Evolutionary conservation across 2,329 filamentous ascomycete species (phyloP).

Genomic region (Pseudogymnoascus sp.): DNA sequence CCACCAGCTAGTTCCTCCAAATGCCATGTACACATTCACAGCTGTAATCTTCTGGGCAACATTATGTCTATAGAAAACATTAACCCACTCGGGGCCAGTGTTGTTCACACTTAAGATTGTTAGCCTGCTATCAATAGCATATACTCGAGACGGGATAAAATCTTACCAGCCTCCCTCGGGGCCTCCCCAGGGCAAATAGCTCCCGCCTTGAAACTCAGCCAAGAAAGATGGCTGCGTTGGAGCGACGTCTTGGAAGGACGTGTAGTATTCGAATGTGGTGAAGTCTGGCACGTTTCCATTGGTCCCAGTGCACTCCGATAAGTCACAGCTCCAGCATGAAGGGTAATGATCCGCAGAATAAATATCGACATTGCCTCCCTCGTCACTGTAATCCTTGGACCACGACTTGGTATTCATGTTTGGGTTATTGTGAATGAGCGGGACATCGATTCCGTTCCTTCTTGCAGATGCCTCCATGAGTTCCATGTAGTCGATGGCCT

Average conservation of each 20-base stretch:
- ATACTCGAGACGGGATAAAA: neutral
- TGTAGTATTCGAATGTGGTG: conserved; percentile 27
- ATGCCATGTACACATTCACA: conserved; percentile 57
- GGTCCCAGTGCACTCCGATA: conserved; percentile 50
- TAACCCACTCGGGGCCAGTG: conserved; percentile 51
- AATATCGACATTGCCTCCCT: conserved; percentile 48
- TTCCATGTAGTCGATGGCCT: conserved; percentile 48
- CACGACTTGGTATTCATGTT: conserved; percentile 51
- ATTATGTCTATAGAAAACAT: conserved; percentile 56
- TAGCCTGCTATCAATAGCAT: conserved; percentile 29
- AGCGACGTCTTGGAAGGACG: conserved; percentile 23
- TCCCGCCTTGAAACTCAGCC: conserved; percentile 52
- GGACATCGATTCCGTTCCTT: conserved; percentile 50
- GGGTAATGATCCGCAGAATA: conserved; percentile 45
- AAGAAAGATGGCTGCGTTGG: conserved; percentile 37
- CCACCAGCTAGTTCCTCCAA: conserved; percentile 54
- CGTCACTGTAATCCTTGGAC: conserved; percentile 51
- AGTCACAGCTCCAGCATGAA: conserved; percentile 55
- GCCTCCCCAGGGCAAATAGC: conserved; percentile 29
- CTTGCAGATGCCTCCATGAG: conserved; percentile 44
- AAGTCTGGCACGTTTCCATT: conserved; percentile 51
- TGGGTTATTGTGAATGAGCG: conserved; percentile 50
- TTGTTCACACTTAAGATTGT: conserved; percentile 27
- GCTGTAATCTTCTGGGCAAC: conserved; percentile 52
- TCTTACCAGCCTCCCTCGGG: neutral